Evolutionary conservation across 129 eudicot species (phyloP).

Genomic region (Ambrosia artemisiifolia): DNA sequence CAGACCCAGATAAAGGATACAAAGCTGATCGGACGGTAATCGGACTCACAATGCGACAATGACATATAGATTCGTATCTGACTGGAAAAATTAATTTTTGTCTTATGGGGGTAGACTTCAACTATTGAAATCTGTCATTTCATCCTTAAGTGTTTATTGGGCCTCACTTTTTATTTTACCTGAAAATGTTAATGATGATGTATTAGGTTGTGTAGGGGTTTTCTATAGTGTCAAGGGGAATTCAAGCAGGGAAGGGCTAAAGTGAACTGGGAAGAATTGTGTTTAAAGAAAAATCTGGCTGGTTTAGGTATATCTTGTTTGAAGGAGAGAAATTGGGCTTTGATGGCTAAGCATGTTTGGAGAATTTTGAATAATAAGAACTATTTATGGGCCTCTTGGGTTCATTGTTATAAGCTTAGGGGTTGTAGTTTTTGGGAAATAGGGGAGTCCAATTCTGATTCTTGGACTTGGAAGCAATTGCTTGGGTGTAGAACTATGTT

Average conservation of each 20-base stretch:
- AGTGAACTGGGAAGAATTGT: background rate
- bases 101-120: no score
- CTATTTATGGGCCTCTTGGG: background rate
- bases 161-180: no score
- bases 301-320: background rate
- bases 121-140: background rate
- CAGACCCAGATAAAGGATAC: no score
- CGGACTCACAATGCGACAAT: no score
- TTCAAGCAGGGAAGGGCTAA: background rate
- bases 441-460: no score
- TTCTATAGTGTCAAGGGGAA: no score
- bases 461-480: background rate
- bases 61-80: no score
- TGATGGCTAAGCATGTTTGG: background rate
- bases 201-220: background rate
- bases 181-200: background rate
- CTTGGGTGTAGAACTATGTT: background rate
- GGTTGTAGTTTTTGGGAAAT: background rate
- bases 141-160: no score
- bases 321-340: background rate
- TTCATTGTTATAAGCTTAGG: background rate
- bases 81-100: no score
- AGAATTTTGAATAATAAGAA: background rate
- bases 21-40: no score
- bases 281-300: background rate